phyloP scores from a whole-genome alignment of 768 basidiomycete species.

The Kockovaella imperatae region DNA sequence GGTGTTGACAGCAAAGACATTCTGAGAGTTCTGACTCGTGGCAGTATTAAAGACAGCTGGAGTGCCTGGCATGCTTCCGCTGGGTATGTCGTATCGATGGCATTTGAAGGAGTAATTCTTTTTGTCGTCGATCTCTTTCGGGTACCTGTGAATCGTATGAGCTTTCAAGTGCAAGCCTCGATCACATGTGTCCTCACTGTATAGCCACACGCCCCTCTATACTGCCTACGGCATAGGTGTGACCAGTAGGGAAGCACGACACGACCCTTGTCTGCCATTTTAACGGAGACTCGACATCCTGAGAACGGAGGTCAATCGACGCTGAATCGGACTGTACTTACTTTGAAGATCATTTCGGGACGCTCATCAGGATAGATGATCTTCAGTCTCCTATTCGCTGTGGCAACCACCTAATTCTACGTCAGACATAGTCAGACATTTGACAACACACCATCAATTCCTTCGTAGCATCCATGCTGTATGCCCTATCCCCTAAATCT shows the following conservation, averaged over 20 bases:
- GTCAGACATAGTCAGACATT: constrained; percentile 3
- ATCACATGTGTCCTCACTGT: constrained; percentile 59
- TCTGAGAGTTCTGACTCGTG: constrained; percentile 57
- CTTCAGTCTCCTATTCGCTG: constrained; percentile 84
- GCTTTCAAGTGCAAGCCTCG: background rate
- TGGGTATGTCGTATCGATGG: constrained; percentile 40
- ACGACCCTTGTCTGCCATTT: constrained; percentile 51
- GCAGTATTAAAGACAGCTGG: constrained; percentile 57
- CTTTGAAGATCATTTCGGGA: constrained; percentile 72
- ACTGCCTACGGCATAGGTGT: constrained; percentile 47
- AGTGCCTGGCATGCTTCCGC: constrained; percentile 19
- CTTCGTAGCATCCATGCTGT: constrained; percentile 72
- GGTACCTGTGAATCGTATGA: constrained; percentile 25
- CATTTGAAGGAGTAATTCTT: constrained; percentile 80
- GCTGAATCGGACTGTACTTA: constrained; percentile 37
- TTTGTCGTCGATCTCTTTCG: constrained; percentile 12
- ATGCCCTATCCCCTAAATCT: constrained; percentile 80
- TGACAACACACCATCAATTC: constrained; percentile 54
- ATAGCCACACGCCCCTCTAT: constrained; percentile 75
- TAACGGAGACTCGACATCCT: constrained; percentile 77
- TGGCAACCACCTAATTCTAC: constrained; percentile 62
- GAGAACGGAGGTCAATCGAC: background rate
- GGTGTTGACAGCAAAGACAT: constrained; percentile 76
- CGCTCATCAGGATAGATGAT: constrained; percentile 80
- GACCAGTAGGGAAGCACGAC: constrained; percentile 45